Conservation (phyloP, 805 yeast species). For the Hanseniaspora singularis region DNA sequence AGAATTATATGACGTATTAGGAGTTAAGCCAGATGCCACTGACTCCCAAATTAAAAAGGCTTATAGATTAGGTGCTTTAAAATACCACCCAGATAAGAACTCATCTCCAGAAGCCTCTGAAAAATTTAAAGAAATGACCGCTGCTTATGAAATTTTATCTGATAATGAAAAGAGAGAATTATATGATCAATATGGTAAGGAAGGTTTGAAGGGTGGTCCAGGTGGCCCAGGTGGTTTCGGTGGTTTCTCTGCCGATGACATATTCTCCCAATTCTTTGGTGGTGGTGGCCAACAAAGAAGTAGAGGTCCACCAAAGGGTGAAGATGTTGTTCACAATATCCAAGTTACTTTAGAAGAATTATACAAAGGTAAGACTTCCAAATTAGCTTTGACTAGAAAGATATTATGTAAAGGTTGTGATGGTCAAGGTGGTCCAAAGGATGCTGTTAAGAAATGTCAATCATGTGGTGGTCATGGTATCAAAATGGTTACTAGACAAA, state of each 20-base stretch:
- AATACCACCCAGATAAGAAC: slow-evolving; percentile 74
- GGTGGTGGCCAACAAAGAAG: slow-evolving; percentile 59
- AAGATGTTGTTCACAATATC: slow-evolving; percentile 82
- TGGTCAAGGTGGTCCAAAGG: slow-evolving; percentile 93
- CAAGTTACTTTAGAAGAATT: slow-evolving; percentile 82
- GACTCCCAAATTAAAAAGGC: slow-evolving; percentile 70
- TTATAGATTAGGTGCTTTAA: slow-evolving; percentile 68
- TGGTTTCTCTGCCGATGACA: slow-evolving; percentile 27
- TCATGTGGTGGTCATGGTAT: slow-evolving; percentile 87
- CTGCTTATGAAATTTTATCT: slow-evolving; percentile 78
- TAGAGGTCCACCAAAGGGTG: slow-evolving; percentile 78
- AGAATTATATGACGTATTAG: slow-evolving; percentile 60
- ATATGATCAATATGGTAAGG: slow-evolving; percentile 86
- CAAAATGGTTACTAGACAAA: slow-evolving; percentile 85
- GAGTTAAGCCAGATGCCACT: slow-evolving; percentile 56
- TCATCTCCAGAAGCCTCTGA: slow-evolving; percentile 87
- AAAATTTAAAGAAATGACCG: slow-evolving; percentile 80
- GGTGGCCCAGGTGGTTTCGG: slow-evolving; percentile 52
- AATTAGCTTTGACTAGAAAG: slow-evolving; percentile 87
- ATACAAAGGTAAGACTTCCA: slow-evolving; percentile 85
- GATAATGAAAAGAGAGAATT: slow-evolving; percentile 80
- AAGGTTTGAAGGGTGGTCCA: slow-evolving; percentile 73
- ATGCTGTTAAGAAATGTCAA: slow-evolving; percentile 74
- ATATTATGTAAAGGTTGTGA: slow-evolving; percentile 78
- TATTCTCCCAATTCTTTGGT: slow-evolving; percentile 55